Evolutionary conservation across 768 basidiomycete species (phyloP).

Genomic region (Gymnopilus dilepis): DNA sequence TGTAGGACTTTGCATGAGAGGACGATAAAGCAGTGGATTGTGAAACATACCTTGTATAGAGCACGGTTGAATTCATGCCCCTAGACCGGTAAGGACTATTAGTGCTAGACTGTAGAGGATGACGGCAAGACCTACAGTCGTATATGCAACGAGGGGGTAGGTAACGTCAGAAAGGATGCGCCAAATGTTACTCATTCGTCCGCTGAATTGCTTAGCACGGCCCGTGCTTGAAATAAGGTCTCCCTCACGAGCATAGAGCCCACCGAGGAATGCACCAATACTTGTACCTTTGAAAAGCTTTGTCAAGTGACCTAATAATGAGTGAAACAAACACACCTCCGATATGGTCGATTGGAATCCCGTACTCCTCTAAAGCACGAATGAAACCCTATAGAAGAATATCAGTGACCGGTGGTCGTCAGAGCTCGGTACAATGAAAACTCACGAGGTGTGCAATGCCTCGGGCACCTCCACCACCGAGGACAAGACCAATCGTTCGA

Average conservation of each 20-base stretch:
- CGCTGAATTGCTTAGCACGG: constrained; percentile 89
- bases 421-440: constrained; percentile 8
- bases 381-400: constrained; percentile 75
- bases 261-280: constrained; percentile 92
- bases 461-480: constrained; percentile 97
- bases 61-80: constrained; percentile 95
- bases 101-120: not conserved
- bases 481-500: constrained; percentile 89
- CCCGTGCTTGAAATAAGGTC: constrained; percentile 87
- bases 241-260: constrained; percentile 93
- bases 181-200: constrained; percentile 94
- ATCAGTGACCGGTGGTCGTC: constrained; percentile 11
- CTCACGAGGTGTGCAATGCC: constrained; percentile 55
- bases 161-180: constrained; percentile 92
- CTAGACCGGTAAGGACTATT: constrained; percentile 43
- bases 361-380: constrained; percentile 88
- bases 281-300: constrained; percentile 62
- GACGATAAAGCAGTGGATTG: not conserved
- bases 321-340: constrained; percentile 55
- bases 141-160: constrained; percentile 91
- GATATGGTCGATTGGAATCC: constrained; percentile 93
- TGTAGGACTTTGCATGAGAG: constrained; percentile 35
- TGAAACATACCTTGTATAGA: constrained; percentile 76
- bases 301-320: not conserved
- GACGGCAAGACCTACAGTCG: constrained; percentile 57